A percentile compares a stretch with the other conserved stretches of the same genome.
These are phyloP conservation scores for Ophiosphaerella korrae DNA, from an alignment of 2,329 filamentous ascomycete genomes.

Conservation along the genomic window DNA sequence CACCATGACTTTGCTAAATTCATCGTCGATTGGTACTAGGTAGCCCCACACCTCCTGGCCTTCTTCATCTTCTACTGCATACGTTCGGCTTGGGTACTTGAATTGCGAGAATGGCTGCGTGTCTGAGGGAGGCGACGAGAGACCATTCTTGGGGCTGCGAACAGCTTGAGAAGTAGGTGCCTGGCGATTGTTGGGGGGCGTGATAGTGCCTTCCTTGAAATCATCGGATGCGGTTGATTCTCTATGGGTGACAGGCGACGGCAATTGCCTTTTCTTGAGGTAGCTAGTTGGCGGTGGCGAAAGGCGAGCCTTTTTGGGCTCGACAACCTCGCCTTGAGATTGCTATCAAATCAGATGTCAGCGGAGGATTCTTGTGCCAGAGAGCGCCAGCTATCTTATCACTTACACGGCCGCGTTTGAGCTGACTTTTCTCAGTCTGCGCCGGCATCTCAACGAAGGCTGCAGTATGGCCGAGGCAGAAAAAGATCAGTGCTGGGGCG, in stretches of 20 bases:
- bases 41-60: slow-evolving; percentile 95
- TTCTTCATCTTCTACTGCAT: slow-evolving; percentile 84
- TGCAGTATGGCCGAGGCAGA: slow-evolving; percentile 20
- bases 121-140: slow-evolving; percentile 69
- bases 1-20: slow-evolving; percentile 72
- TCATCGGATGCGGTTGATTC: slow-evolving; percentile 65
- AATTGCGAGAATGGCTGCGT: slow-evolving; percentile 84
- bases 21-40: slow-evolving; percentile 77
- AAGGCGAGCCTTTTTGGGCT: slow-evolving; percentile 76
- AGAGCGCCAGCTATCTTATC: background rate
- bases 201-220: slow-evolving; percentile 73
- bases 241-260: slow-evolving; percentile 77
- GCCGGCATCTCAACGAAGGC: slow-evolving; percentile 57
- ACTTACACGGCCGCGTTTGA: slow-evolving; percentile 80
- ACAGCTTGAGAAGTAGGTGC: slow-evolving; percentile 50
- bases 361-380: slow-evolving; percentile 1
- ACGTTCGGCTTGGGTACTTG: slow-evolving; percentile 72
- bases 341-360: slow-evolving; percentile 55
- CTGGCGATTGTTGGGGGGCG: slow-evolving; percentile 58
- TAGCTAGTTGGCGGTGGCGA: slow-evolving; percentile 60
- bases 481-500: slow-evolving; percentile 26
- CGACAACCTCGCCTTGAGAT: slow-evolving; percentile 67
- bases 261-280: slow-evolving; percentile 64
- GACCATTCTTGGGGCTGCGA: slow-evolving; percentile 38
- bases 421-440: slow-evolving; percentile 73